These are phyloP conservation scores for Leptographium procerum DNA, from an alignment of 2,329 filamentous ascomycete species.

Conservation along the genomic window DNA sequence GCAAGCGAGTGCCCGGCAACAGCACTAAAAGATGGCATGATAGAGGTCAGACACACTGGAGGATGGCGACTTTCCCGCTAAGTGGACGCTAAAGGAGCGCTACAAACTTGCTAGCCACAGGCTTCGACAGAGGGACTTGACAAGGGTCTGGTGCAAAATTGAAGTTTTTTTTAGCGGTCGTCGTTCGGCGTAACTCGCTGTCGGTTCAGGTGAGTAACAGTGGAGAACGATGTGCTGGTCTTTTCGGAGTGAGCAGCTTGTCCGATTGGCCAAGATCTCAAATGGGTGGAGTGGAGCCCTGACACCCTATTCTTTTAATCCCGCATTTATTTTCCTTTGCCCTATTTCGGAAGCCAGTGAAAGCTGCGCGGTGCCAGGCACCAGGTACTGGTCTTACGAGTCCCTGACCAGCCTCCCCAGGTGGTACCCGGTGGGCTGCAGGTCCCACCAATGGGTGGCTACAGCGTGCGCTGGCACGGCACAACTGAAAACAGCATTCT, in stretches of 20 bases:
- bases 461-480: background rate
- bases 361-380: background rate
- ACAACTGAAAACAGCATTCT: background rate
- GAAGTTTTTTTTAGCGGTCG: background rate
- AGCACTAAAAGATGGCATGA: background rate
- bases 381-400: background rate
- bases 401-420: background rate
- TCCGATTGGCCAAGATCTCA: background rate
- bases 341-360: background rate
- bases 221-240: background rate
- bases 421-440: no score
- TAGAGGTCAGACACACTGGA: background rate
- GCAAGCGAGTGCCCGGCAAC: background rate
- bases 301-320: background rate
- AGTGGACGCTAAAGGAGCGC: background rate
- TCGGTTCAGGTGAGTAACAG: background rate
- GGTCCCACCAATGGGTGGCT: no score
- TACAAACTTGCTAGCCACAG: background rate
- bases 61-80: background rate
- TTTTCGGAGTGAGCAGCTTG: background rate
- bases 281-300: background rate
- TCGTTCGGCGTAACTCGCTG: background rate
- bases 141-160: no score
- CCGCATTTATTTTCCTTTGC: background rate
- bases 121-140: background rate